A percentile compares a stretch with the other conserved stretches of the same genome.
Evolutionary conservation across 306 rosid genomes (phyloP).

Genomic region (Rosa persica): DNA sequence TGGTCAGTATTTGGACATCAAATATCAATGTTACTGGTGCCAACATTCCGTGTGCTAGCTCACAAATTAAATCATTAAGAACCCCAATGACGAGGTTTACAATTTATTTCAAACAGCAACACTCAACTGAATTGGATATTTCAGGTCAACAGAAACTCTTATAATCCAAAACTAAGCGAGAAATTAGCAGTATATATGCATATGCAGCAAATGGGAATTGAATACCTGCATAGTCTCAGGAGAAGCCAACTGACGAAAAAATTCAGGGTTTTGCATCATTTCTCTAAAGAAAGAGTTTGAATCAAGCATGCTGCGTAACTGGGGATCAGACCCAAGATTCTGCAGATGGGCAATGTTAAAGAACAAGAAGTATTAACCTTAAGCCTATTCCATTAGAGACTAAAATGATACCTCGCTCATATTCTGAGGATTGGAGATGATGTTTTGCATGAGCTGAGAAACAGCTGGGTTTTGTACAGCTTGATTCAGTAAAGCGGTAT

Average conservation of each 20-base stretch:
- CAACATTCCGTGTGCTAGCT: neutral
- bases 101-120: neutral
- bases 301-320: slow-evolving; percentile 68
- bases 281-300: slow-evolving; percentile 73
- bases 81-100: neutral
- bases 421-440: slow-evolving; percentile 73
- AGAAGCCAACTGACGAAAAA: slow-evolving; percentile 68
- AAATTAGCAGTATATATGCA: neutral
- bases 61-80: neutral
- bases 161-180: neutral
- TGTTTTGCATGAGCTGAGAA: slow-evolving; percentile 85
- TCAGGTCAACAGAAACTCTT: neutral
- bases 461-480: slow-evolving; percentile 82
- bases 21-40: neutral
- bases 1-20: neutral
- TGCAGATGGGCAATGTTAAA: slow-evolving; percentile 32
- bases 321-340: slow-evolving; percentile 64
- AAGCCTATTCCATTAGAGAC: slow-evolving; percentile 18
- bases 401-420: slow-evolving; percentile 64
- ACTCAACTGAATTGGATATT: neutral
- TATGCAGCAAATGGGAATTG: neutral
- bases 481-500: slow-evolving; percentile 57
- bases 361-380: slow-evolving; percentile 16
- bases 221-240: slow-evolving; percentile 89
- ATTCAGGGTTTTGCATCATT: slow-evolving; percentile 81